Conservation (phyloP, 78 protist species). For the Creolimax fragrantissima region DNA sequence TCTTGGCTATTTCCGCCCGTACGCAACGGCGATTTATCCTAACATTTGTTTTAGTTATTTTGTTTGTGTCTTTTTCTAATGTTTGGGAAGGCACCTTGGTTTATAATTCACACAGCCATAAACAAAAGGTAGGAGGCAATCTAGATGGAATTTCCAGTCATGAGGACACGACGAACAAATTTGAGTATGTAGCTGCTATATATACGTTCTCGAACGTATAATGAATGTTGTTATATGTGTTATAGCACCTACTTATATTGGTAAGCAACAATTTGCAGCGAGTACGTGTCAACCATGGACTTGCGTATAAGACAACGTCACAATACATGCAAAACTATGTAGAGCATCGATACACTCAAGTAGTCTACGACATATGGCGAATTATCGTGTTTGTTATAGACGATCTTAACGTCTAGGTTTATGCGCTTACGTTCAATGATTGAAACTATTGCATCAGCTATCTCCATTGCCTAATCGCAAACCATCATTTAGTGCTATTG, state of each 20-base stretch:
- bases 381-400: too few relatives aligned
- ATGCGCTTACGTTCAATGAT: too few relatives aligned
- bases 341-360: neutral
- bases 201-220: neutral
- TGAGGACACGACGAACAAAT: neutral
- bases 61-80: neutral
- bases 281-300: neutral
- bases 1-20: too few relatives aligned
- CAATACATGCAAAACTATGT: neutral
- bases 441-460: too few relatives aligned
- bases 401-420: too few relatives aligned
- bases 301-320: neutral
- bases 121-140: neutral
- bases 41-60: neutral
- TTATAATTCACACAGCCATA: neutral
- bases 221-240: neutral
- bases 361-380: too few relatives aligned
- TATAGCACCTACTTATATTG: neutral
- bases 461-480: too few relatives aligned
- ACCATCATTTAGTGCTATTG: too few relatives aligned
- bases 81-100: neutral
- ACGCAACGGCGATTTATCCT: too few relatives aligned
- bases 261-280: neutral
- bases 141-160: neutral
- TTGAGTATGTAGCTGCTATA: neutral